Percentiles rank a stretch among this genome's conserved stretches.
Evolutionary conservation across 23 red algal genomes (phyloP).

Genomic region (Cyanidiococcus yangmingshanensis): DNA sequence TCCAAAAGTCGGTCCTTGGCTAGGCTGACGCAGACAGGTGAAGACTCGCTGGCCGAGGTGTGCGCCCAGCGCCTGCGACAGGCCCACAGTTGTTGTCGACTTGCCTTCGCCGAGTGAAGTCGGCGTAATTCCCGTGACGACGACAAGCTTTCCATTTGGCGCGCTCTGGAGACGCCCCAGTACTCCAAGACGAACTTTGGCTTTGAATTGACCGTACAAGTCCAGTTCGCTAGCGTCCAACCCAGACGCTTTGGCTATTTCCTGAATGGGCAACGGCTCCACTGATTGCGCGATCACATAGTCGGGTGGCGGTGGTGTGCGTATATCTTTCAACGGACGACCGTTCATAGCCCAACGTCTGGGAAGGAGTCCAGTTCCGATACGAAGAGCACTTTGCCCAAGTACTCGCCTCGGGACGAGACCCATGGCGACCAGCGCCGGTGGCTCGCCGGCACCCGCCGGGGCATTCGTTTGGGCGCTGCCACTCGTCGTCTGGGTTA

Average conservation of each 20-base stretch:
- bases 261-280: conserved; percentile 36
- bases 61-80: conserved; percentile 92
- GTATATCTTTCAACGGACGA: background rate
- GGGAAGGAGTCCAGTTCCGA: no score
- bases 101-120: conserved; percentile 94
- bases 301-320: conserved; percentile 65
- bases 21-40: conserved; percentile 91
- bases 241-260: conserved; percentile 49
- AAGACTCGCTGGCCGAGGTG: conserved; percentile 69
- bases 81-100: conserved; percentile 82
- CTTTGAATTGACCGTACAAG: conserved; percentile 67
- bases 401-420: no score
- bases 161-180: conserved; percentile 37
- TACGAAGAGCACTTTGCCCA: no score
- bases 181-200: conserved; percentile 73
- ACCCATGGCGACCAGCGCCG: no score
- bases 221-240: conserved; percentile 55
- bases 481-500: no score
- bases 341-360: no score
- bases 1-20: conserved; percentile 88
- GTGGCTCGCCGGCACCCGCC: no score
- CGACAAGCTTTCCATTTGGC: conserved; percentile 58
- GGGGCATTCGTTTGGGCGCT: no score
- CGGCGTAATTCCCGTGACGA: conserved; percentile 88
- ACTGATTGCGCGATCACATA: conserved; percentile 91